These are phyloP conservation scores for Acanthamoeba healyi DNA, from an alignment of 208 protist species.

Conservation along the genomic window DNA sequence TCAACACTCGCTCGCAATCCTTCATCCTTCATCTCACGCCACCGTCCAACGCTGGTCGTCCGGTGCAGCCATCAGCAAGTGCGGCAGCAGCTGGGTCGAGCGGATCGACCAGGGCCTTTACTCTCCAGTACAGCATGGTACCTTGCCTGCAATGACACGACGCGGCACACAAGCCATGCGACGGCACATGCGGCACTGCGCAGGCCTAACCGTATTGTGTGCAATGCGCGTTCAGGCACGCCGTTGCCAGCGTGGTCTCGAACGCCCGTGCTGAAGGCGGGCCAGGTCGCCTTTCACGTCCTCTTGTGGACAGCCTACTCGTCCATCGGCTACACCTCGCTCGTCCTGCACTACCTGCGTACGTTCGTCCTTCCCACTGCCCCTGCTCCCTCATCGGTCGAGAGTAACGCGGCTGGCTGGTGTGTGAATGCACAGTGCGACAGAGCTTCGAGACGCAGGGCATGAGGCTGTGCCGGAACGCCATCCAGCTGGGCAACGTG, in stretches of 20 bases:
- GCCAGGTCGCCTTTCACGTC: neutral
- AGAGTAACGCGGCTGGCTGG: neutral
- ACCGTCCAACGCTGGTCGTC: too few species aligned
- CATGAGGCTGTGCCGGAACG: neutral
- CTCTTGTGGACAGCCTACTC: slow-evolving; percentile 25
- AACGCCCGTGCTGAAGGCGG: neutral
- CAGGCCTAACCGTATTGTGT: too few species aligned
- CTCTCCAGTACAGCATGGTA: too few species aligned
- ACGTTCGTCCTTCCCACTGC: too few species aligned
- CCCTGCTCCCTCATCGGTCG: neutral
- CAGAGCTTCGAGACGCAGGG: neutral
- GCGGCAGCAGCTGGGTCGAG: neutral
- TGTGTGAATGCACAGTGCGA: neutral
- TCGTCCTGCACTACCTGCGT: slow-evolving; percentile 15
- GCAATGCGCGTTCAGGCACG: neutral
- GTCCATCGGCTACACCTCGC: slow-evolving; percentile 28
- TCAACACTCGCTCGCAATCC: neutral
- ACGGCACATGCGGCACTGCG: too few species aligned
- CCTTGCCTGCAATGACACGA: too few species aligned
- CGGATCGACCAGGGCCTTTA: slow-evolving; percentile 7
- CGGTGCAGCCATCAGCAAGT: neutral
- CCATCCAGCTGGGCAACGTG: slow-evolving; percentile 13
- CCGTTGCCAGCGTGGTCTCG: neutral
- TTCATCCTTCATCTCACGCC: too few species aligned
- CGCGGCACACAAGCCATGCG: too few species aligned